Conservation (phyloP, 2,329 filamentous ascomycete genomes). For the Colletotrichum phormii region DNA sequence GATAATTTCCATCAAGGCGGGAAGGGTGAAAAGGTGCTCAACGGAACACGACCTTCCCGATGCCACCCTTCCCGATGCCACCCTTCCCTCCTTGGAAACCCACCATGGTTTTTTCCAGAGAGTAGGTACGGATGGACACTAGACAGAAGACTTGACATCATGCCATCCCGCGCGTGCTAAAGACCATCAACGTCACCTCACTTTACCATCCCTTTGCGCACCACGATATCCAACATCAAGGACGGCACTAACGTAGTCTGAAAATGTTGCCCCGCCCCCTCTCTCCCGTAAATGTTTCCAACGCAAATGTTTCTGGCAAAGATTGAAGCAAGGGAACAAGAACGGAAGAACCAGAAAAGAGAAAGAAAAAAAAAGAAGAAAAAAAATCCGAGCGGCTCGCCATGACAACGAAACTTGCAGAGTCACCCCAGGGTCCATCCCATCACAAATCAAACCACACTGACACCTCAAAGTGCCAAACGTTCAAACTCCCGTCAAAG, state of each 20-base stretch:
- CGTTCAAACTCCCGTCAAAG: too few relatives aligned
- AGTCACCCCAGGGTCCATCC: not conserved
- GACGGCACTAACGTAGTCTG: not conserved
- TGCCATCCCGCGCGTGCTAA: too few relatives aligned
- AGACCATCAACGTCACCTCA: too few relatives aligned
- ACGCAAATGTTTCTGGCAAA: not conserved
- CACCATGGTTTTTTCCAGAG: not conserved
- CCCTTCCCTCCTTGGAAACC: not conserved
- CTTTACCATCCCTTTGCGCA: too few relatives aligned
- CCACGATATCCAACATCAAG: not conserved
- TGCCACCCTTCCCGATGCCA: not conserved
- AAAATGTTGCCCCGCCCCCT: not conserved
- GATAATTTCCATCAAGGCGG: not conserved
- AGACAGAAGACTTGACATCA: too few relatives aligned
- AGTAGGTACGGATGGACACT: not conserved
- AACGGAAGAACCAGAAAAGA: not conserved
- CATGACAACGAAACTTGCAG: not conserved
- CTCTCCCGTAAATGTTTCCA: not conserved
- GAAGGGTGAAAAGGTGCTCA: not conserved
- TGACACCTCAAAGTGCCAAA: not conserved
- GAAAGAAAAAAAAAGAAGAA: not conserved
- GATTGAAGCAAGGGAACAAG: not conserved
- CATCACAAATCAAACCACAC: not conserved
- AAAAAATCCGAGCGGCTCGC: not conserved
- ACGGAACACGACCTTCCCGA: not conserved